These are phyloP conservation scores for Piromyces sp. DNA, from an alignment of 192 early-diverging fungal species.

Conservation along the genomic window DNA sequence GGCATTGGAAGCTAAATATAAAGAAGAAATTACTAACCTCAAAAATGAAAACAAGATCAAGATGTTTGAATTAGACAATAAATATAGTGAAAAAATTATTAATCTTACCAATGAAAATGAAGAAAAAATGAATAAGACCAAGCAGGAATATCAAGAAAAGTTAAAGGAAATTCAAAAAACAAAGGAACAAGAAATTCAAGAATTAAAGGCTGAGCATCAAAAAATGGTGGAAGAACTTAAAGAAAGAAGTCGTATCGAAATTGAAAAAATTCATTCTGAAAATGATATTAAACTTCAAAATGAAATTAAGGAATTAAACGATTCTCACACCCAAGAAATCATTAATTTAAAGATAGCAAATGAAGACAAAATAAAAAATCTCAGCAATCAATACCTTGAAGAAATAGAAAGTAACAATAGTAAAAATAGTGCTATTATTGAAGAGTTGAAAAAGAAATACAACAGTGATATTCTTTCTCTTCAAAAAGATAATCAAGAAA, in stretches of 20 bases:
- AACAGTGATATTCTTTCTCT: neutral
- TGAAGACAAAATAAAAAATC: neutral
- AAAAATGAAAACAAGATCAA: neutral
- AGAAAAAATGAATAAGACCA: neutral
- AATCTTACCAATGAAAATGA: neutral
- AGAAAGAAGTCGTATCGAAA: neutral
- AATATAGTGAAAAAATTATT: neutral
- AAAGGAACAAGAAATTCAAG: neutral
- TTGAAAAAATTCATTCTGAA: neutral
- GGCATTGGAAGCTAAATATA: neutral
- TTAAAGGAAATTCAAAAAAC: neutral
- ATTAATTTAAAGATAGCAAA: neutral
- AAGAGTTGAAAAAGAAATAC: neutral
- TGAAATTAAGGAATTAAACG: neutral
- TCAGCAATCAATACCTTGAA: neutral
- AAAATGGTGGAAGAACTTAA: neutral
- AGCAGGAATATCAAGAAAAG: neutral
- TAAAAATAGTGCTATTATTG: neutral
- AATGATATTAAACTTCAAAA: neutral
- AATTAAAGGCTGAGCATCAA: neutral
- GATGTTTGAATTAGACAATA: neutral
- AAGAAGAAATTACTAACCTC: neutral
- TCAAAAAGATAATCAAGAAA: neutral
- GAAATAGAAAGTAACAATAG: neutral
- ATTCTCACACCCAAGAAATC: neutral